Evolutionary conservation across 176 grass and related monocot genomes (phyloP).

Genomic region (Bothriochloa decipiens): DNA sequence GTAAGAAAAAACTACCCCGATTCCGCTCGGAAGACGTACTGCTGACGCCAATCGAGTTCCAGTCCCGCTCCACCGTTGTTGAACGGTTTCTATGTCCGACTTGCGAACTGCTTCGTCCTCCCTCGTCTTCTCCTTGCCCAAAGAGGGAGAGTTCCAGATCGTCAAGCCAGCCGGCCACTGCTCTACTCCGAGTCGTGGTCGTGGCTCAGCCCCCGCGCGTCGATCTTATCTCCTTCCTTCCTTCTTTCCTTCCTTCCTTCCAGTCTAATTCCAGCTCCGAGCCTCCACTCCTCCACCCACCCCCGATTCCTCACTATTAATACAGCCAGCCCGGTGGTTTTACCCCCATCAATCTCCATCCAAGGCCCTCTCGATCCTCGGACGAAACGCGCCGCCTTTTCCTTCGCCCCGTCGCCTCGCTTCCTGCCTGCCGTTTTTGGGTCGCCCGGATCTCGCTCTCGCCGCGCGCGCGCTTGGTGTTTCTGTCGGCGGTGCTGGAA

Average conservation of each 20-base stretch:
- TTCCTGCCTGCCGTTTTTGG: conserved; percentile 34
- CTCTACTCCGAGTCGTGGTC: no score
- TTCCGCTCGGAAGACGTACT: background rate
- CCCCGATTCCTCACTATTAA: conserved; percentile 45
- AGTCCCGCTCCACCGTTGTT: background rate
- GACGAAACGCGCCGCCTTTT: conserved; percentile 21
- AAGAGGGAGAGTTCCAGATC: background rate
- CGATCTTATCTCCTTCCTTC: conserved; percentile 42
- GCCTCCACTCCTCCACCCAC: background rate
- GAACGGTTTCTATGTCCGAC: background rate
- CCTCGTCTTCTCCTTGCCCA: background rate
- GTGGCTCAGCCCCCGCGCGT: background rate
- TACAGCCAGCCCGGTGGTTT: background rate
- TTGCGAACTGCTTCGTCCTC: background rate
- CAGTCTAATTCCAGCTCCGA: conserved; percentile 15
- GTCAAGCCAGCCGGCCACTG: conserved; percentile 18
- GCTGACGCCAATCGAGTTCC: background rate
- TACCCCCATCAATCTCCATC: no score
- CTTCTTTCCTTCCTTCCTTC: background rate
- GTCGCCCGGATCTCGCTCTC: conserved; percentile 8
- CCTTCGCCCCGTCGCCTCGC: background rate
- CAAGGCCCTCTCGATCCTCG: no score
- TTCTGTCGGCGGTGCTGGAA: conserved; percentile 29
- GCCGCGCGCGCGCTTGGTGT: conserved; percentile 20
- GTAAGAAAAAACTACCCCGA: background rate